These are phyloP conservation scores for Lactarius evosmus DNA, from an alignment of 768 basidiomycete genomes.

Conservation along the genomic window DNA sequence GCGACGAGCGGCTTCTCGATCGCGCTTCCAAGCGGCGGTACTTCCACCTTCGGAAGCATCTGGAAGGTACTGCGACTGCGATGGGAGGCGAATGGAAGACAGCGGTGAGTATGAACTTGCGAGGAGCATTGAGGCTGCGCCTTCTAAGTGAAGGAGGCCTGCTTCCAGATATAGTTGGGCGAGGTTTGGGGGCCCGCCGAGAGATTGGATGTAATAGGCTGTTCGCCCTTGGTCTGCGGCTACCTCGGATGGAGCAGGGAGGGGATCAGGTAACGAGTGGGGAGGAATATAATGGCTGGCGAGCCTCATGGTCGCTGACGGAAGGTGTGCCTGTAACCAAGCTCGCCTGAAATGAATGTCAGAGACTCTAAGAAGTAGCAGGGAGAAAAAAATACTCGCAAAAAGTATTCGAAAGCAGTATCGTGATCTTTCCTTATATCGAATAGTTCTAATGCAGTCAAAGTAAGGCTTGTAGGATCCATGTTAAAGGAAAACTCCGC, in stretches of 20 bases:
- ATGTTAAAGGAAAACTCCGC: constrained; percentile 69
- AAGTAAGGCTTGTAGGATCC: constrained; percentile 78
- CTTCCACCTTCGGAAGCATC: constrained; percentile 41
- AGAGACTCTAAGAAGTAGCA: not conserved
- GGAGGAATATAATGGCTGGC: constrained; percentile 70
- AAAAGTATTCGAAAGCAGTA: constrained; percentile 77
- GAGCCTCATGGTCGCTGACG: constrained; percentile 74
- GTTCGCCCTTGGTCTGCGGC: constrained; percentile 48
- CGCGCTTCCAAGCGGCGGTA: constrained; percentile 69
- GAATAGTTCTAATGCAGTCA: constrained; percentile 65
- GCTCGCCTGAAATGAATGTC: constrained; percentile 52
- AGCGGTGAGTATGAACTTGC: constrained; percentile 73
- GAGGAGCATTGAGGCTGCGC: constrained; percentile 67
- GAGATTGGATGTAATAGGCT: constrained; percentile 59
- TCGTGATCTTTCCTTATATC: constrained; percentile 75
- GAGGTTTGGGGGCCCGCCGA: constrained; percentile 64
- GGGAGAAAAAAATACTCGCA: constrained; percentile 46
- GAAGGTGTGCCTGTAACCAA: constrained; percentile 74
- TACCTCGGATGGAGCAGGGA: constrained; percentile 34
- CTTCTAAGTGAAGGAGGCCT: constrained; percentile 78
- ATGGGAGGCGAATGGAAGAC: constrained; percentile 72
- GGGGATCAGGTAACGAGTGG: constrained; percentile 36
- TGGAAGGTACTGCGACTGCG: constrained; percentile 18
- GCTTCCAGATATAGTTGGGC: constrained; percentile 77
- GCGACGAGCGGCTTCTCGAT: constrained; percentile 64